Evolutionary conservation across 2,329 filamentous ascomycete species (phyloP).

Genomic region (Chrysosporium queenslandicum): DNA sequence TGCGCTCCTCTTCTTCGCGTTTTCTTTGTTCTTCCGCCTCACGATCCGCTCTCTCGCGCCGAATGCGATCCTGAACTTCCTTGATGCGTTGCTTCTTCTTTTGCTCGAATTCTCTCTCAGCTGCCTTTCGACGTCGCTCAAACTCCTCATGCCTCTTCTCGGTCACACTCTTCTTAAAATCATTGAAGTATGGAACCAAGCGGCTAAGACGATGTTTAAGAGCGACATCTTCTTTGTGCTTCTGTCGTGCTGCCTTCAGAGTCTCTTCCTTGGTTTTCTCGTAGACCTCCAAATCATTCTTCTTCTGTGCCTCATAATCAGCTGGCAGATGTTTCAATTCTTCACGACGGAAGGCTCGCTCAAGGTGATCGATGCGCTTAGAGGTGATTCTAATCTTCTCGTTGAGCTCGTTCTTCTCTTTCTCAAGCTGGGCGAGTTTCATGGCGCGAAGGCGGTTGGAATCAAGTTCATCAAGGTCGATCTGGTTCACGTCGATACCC

Average conservation of each 20-base stretch:
- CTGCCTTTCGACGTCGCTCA: conserved; percentile 82
- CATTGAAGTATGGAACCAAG: conserved; percentile 73
- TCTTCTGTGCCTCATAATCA: conserved; percentile 76
- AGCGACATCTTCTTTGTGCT: conserved; percentile 84
- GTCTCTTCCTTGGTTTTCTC: conserved; percentile 69
- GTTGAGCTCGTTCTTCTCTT: conserved; percentile 92
- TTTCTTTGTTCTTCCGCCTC: conserved; percentile 73
- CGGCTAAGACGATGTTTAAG: conserved; percentile 86
- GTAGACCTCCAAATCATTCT: conserved; percentile 67
- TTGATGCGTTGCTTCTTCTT: conserved; percentile 81
- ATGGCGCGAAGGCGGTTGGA: conserved; percentile 83
- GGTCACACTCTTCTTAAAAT: conserved; percentile 70
- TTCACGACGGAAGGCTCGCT: conserved; percentile 92
- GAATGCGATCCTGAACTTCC: conserved; percentile 73
- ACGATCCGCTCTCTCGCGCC: conserved; percentile 70
- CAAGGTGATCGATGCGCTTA: conserved; percentile 93
- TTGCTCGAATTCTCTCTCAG: conserved; percentile 85
- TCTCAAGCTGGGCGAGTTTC: conserved; percentile 91
- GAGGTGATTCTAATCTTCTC: conserved; percentile 84
- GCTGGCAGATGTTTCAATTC: conserved; percentile 81
- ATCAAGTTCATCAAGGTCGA: conserved; percentile 75
- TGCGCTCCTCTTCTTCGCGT: conserved; percentile 77
- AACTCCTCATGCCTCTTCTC: conserved; percentile 90
- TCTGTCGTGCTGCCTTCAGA: conserved; percentile 67
- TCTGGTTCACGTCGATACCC: conserved; percentile 60